Conservation (phyloP, 805 yeast species). For the Candida boleticola region DNA sequence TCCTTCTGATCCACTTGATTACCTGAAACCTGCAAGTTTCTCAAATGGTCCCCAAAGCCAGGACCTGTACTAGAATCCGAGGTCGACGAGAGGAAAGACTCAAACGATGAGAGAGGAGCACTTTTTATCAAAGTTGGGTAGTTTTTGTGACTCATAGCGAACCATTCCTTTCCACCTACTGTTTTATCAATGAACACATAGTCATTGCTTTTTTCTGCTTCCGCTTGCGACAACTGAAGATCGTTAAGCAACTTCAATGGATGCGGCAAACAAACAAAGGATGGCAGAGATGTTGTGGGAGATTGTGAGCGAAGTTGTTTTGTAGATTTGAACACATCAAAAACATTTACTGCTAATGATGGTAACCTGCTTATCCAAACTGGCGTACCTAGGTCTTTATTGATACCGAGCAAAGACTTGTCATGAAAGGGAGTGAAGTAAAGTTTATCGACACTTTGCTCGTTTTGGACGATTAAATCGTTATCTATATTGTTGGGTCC, state of each 20-base stretch:
- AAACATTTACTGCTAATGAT: conserved; percentile 69
- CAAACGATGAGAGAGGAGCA: conserved; percentile 67
- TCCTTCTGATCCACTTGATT: conserved; percentile 9
- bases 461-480: conserved; percentile 43
- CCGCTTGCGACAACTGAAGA: conserved; percentile 21
- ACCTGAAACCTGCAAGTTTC: conserved; percentile 16
- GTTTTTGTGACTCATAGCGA: conserved; percentile 72
- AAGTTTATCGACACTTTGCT: conserved; percentile 64
- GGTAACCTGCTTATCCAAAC: conserved; percentile 79
- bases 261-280: conserved; percentile 63
- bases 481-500: conserved; percentile 84
- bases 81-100: conserved; percentile 11
- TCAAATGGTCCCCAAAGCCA: conserved; percentile 10
- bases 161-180: conserved; percentile 68
- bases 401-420: conserved; percentile 72
- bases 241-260: conserved; percentile 50
- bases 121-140: conserved; percentile 81
- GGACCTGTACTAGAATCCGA: conserved; percentile 1
- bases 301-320: background rate
- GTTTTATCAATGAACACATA: conserved; percentile 65
- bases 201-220: conserved; percentile 21
- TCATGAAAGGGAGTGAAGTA: conserved; percentile 85
- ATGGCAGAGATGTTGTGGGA: conserved; percentile 6
- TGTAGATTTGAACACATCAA: conserved; percentile 57
- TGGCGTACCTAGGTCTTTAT: conserved; percentile 64